These are phyloP conservation scores for Cinchona pubescens DNA, from an alignment of 257 asterid species.

Conservation along the genomic window DNA sequence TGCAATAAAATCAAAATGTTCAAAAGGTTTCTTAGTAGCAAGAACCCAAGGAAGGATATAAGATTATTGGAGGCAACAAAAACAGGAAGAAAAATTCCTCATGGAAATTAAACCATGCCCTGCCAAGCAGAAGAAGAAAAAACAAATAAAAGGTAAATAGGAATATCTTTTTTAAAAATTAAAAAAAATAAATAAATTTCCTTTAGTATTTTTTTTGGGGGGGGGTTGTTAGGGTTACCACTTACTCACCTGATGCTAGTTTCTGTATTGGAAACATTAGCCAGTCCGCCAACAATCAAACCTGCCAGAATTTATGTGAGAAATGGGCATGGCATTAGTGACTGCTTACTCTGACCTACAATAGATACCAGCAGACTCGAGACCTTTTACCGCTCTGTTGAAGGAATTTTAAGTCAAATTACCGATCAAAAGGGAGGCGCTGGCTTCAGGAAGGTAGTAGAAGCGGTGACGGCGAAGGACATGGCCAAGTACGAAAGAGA, in stretches of 20 bases:
- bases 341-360: too few relatives aligned
- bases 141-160: not conserved
- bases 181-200: too few relatives aligned
- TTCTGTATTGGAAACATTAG: conserved; percentile 84
- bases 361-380: not conserved
- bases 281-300: conserved; percentile 84
- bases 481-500: conserved; percentile 93
- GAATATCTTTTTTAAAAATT: too few relatives aligned
- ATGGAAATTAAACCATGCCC: conserved; percentile 99
- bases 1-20: not conserved
- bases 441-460: conserved; percentile 98
- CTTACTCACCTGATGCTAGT: conserved; percentile 65
- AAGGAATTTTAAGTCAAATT: conserved; percentile 16
- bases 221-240: not conserved
- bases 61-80: conserved; percentile 94
- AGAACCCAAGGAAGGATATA: conserved; percentile 62
- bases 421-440: conserved; percentile 99
- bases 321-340: not conserved
- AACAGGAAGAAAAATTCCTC: conserved; percentile 98
- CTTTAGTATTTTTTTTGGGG: not conserved
- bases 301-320: conserved; percentile 37
- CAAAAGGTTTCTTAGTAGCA: not conserved
- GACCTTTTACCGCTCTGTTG: too few relatives aligned
- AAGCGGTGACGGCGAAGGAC: conserved; percentile 92
- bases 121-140: conserved; percentile 31